phyloP scores from a whole-genome alignment of 1,284 basidiomycete genomes.

The Trichosporon sp. region DNA sequence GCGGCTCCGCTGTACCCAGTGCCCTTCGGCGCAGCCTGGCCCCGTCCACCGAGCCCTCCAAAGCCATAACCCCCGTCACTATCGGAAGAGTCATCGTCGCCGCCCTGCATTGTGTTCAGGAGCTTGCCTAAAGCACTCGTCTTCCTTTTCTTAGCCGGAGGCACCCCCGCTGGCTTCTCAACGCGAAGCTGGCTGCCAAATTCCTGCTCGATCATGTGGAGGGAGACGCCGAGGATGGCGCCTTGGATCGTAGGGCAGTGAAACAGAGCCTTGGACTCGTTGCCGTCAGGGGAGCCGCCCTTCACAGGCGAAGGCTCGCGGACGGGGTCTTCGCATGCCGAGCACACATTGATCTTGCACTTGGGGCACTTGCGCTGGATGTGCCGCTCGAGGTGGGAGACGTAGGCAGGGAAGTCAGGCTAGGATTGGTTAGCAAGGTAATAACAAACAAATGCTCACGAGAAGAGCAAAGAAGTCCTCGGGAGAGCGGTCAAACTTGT shows the following conservation, averaged over 20 bases:
- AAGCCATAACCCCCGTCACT: slow-evolving; percentile 46
- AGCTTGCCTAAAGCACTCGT: slow-evolving; percentile 11
- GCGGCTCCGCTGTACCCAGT: slow-evolving; percentile 78
- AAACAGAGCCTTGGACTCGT: slow-evolving; percentile 60
- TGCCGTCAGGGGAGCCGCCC: neutral
- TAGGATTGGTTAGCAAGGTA: slow-evolving; percentile 46
- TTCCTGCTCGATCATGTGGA: slow-evolving; percentile 59
- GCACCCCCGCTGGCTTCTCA: neutral
- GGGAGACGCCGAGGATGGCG: slow-evolving; percentile 78
- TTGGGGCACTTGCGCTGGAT: slow-evolving; percentile 66
- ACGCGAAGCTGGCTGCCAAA: slow-evolving; percentile 34
- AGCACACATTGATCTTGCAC: slow-evolving; percentile 64
- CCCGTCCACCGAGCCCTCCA: slow-evolving; percentile 21
- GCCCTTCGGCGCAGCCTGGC: slow-evolving; percentile 65
- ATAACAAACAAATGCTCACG: slow-evolving; percentile 61
- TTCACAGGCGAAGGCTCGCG: neutral
- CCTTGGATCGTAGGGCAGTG: slow-evolving; percentile 84
- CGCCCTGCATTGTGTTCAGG: slow-evolving; percentile 34
- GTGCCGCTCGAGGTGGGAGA: slow-evolving; percentile 64
- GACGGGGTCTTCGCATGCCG: slow-evolving; percentile 74
- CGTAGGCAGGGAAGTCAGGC: slow-evolving; percentile 72
- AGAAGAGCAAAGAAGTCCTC: slow-evolving; percentile 78
- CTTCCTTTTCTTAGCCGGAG: slow-evolving; percentile 56
- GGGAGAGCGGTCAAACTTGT: slow-evolving; percentile 64
- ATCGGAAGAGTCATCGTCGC: slow-evolving; percentile 61